Evolutionary conservation across 345 rosid species (phyloP), one percentile per base, ranked within the genome.

Genomic region (Camelina hispida): DNA sequence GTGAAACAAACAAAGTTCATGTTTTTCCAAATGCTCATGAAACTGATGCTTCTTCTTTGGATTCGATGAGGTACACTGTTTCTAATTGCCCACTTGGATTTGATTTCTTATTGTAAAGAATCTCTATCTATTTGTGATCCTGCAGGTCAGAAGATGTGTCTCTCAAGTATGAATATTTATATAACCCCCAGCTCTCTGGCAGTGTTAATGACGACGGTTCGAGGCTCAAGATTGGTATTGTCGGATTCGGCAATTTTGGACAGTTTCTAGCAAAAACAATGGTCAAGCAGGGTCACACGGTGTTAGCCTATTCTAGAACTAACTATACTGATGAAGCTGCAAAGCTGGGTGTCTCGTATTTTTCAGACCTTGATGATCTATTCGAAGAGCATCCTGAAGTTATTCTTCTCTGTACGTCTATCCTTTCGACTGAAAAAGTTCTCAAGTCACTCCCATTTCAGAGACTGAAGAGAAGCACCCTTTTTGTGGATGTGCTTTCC

Each of bases 301-400:
- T 90, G 56, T 72, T 88, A 47, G 93, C 96, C 15, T 82, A 90
- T 81, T 92, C 97, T 6, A 83, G 93, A 77, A 81, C 87, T 1
- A 83, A 90, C 78, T 86, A 92, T 72, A 82, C 85, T 23, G 87
- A 81, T 9, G 85, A 48, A 62, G 93, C 96, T 72, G 52, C 14
- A 23, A 65, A 81, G 62, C 28, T 88, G 66, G 89, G 96, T 58
- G 83, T 88, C 58, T 81, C 84, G 10, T 92, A 78, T 87, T 81
- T 86, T 37, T 69, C 83, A 28, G 81, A 85, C 58, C 80, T 83
- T 23, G 87, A 93, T 75, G 96, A 86, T 72, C 79, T 93, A 2
- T 90, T 89, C 55, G 96, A 93, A 79, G 91, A 90, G 76, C 96
- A 93, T 78, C 98, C 95, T 2, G 90, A 93, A 65, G 93, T 88